Base-by-base conservation (phyloP, 2,329 filamentous ascomycete species). In the Alternaria infectoria region DNA sequence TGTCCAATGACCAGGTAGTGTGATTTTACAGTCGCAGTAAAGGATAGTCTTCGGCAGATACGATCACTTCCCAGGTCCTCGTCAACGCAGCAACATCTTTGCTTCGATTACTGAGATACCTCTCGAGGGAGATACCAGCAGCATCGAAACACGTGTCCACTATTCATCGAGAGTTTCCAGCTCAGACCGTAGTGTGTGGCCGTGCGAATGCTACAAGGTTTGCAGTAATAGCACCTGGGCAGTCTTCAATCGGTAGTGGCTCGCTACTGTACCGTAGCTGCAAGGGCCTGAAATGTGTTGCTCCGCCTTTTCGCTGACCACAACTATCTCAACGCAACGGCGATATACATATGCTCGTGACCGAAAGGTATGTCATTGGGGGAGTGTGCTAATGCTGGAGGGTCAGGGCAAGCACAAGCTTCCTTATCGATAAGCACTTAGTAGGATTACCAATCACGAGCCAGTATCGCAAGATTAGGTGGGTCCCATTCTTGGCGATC, bases 261-360 rank as follows among this genome's bases (percentile, higher is more conserved):
- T 46, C 19, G 19, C 44, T 46, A 2, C 36, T 40, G 36, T 23
- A 23, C 19, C 3, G 13, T 23, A 8, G 19, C 19, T 23, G 19
- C 11, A 0, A 23, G 44, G 12, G 1, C 44, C 44, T 46, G 19
- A 12, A 2, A 19, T 2, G 21, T 19, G 12, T 46, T 23, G 44
- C 44, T 23, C 6, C 19, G 2, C 0, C 0, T 0, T 17, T 5
- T 17, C 2, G 11, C 19, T 23, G 3, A 46, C 1, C 21, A 3
- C 8, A 2, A 15, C 6, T 13, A 0, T 11, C 1, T 9, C 21
- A 23, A 46, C 7, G 21, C 19, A 21, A 25, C 19, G 13, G 19
- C 19, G 44, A 15, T 13, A 46, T 23, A 23, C 8, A 23, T 46
- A 19, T 46, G 21, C 21, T 46, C 19, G 44, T 46, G 21, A 9